Evolutionary conservation across 257 asterid species (phyloP).

Genomic region (Nicotiana tomentosiformis): DNA sequence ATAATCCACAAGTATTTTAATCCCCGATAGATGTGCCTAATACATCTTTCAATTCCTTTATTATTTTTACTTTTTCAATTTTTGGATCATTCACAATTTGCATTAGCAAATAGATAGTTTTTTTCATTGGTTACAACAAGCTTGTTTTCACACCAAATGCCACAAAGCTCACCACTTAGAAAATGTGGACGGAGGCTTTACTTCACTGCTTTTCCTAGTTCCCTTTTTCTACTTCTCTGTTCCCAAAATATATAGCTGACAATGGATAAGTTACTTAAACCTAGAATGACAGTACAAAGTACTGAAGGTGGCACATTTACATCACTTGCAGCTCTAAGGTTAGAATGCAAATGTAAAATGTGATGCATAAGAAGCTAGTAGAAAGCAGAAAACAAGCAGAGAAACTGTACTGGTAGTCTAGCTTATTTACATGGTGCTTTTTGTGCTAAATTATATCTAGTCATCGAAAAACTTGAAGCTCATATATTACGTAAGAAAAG

Average conservation of each 20-base stretch:
- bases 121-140: background rate
- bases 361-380: background rate
- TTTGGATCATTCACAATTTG: background rate
- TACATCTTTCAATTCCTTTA: background rate
- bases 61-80: background rate
- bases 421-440: background rate
- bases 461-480: background rate
- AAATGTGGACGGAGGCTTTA: background rate
- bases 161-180: slow-evolving; percentile 3
- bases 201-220: background rate
- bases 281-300: background rate
- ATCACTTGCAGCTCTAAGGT: slow-evolving; percentile 4
- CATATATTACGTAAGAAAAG: background rate
- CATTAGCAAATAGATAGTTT: background rate
- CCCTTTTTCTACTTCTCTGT: background rate
- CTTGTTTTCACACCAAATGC: slow-evolving; percentile 1
- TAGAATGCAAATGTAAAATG: background rate
- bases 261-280: background rate
- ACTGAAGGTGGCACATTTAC: background rate
- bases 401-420: background rate
- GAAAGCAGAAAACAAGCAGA: background rate
- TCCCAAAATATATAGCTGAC: background rate
- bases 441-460: background rate
- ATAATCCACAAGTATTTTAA: background rate
- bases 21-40: background rate